phyloP scores from a whole-genome alignment of 306 rosid species.

The Malus asiatica region DNA sequence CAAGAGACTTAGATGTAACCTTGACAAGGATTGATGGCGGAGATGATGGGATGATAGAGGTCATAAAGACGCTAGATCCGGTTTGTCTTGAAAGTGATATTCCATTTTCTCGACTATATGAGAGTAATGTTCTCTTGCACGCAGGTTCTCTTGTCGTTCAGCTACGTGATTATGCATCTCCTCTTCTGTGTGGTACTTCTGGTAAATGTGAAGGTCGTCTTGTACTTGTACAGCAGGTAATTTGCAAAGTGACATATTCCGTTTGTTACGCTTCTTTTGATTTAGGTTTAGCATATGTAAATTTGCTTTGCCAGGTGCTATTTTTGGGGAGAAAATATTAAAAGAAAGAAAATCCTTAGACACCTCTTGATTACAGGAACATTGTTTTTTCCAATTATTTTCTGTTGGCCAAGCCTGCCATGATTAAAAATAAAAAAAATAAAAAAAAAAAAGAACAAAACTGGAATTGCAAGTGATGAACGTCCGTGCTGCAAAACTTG shows the following conservation, averaged over 20 bases:
- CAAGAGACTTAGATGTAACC: conserved; percentile 64
- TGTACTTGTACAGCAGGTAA: conserved; percentile 94
- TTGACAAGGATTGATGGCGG: conserved; percentile 88
- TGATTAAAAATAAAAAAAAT: not conserved
- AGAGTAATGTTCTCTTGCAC: conserved; percentile 63
- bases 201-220: conserved; percentile 84
- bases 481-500: not conserved
- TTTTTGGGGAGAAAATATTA: not conserved
- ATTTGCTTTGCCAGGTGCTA: not conserved
- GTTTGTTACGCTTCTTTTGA: conserved; percentile 5
- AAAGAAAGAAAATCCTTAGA: not conserved
- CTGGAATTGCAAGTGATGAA: not conserved
- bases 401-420: not conserved
- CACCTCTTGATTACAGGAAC: not conserved
- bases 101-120: conserved; percentile 88
- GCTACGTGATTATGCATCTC: conserved; percentile 76
- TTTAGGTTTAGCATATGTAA: not conserved
- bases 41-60: conserved; percentile 79
- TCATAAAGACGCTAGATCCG: conserved; percentile 77
- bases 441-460: not conserved
- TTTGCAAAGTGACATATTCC: conserved; percentile 7
- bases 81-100: conserved; percentile 62
- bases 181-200: conserved; percentile 71
- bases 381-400: not conserved
- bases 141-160: conserved; percentile 64